Evolutionary conservation across 2,329 filamentous ascomycete genomes (phyloP).

Genomic region (Epichloe festucae): DNA sequence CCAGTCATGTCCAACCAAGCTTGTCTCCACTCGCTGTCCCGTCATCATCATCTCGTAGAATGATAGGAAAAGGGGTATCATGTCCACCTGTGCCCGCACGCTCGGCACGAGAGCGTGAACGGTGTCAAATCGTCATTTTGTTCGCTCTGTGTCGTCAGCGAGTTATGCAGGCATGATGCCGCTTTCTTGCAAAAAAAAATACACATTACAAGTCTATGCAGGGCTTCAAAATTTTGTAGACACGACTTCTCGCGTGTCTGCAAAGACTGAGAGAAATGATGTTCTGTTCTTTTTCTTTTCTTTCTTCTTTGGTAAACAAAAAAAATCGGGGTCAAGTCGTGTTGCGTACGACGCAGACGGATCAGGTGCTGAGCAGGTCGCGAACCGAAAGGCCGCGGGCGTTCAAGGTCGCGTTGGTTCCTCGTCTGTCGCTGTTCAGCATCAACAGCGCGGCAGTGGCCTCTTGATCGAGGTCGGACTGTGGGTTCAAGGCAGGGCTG

Average conservation of each 20-base stretch:
- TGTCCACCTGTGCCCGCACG: not conserved
- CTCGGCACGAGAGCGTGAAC: not conserved
- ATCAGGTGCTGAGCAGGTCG: constrained; percentile 39
- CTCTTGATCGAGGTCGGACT: constrained; percentile 54
- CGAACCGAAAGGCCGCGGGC: constrained; percentile 40
- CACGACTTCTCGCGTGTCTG: too few species aligned
- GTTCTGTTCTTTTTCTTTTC: not conserved
- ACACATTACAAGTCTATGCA: too few species aligned
- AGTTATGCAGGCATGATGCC: not conserved
- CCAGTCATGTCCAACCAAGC: not conserved
- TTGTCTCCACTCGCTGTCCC: not conserved
- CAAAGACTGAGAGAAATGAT: too few species aligned
- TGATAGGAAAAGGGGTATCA: constrained; percentile 1
- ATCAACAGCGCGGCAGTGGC: constrained; percentile 79
- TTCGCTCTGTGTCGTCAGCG: not conserved
- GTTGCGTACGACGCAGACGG: not conserved
- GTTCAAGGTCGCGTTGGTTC: constrained; percentile 17
- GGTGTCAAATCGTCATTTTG: not conserved
- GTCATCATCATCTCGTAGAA: not conserved
- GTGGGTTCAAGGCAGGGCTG: constrained; percentile 43
- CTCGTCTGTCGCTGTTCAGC: constrained; percentile 67
- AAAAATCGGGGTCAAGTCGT: not conserved
- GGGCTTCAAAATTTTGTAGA: too few species aligned
- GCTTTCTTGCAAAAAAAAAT: not conserved
- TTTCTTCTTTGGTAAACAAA: not conserved